Conservation (phyloP, 495 filamentous ascomycete genomes). For the Tuber brumale region DNA sequence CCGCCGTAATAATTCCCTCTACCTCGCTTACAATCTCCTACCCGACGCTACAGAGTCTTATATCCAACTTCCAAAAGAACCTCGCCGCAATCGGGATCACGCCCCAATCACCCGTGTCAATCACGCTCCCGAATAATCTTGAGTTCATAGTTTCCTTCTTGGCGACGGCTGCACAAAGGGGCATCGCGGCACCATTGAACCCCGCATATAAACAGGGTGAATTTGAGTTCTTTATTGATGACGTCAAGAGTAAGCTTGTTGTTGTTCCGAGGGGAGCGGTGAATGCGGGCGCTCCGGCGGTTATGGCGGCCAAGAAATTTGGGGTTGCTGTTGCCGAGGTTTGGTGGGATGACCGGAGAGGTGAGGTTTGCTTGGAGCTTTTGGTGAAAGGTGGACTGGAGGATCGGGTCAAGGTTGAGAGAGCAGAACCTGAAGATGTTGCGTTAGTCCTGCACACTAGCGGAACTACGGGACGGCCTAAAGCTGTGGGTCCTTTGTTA, state of each 20-base stretch:
- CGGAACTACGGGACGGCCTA: slow-evolving; percentile 75
- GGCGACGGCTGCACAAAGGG: slow-evolving; percentile 67
- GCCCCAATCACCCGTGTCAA: slow-evolving; percentile 61
- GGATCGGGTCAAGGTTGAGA: slow-evolving; percentile 47
- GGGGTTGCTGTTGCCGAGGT: slow-evolving; percentile 72
- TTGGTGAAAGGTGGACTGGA: slow-evolving; percentile 63
- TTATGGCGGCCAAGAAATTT: slow-evolving; percentile 66
- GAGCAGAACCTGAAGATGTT: slow-evolving; percentile 57
- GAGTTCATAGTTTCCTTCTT: slow-evolving; percentile 79
- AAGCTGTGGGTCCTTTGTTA: slow-evolving; percentile 51
- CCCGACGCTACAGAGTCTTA: slow-evolving; percentile 54
- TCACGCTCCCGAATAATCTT: slow-evolving; percentile 69
- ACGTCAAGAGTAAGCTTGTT: slow-evolving; percentile 66
- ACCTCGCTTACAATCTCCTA: slow-evolving; percentile 59
- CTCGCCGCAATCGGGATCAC: slow-evolving; percentile 64
- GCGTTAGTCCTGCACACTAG: slow-evolving; percentile 69
- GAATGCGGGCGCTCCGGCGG: slow-evolving; percentile 55
- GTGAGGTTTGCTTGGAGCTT: slow-evolving; percentile 64
- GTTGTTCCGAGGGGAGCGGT: slow-evolving; percentile 66
- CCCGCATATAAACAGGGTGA: slow-evolving; percentile 78
- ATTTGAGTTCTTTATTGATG: slow-evolving; percentile 84
- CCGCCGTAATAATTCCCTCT: slow-evolving; percentile 63
- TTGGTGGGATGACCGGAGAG: slow-evolving; percentile 58
- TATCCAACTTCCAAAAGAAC: slow-evolving; percentile 61
- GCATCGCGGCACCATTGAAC: slow-evolving; percentile 73